Evolutionary conservation across 305 asterid genomes (phyloP).

Genomic region (Galium porrigens): DNA sequence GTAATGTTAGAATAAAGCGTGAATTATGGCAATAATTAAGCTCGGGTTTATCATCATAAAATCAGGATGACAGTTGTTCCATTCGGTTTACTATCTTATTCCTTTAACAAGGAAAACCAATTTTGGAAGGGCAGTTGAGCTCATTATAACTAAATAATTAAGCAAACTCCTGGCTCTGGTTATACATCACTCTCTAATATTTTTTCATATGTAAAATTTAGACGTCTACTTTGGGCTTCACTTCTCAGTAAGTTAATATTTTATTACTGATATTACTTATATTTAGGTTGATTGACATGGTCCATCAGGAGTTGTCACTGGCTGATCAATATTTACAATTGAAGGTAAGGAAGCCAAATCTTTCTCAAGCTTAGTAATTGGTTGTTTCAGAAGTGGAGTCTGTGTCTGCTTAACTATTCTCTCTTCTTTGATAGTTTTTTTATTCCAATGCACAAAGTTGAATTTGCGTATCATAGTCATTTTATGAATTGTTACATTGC

Average conservation of each 20-base stretch:
- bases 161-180: not conserved
- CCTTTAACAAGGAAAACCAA: not conserved
- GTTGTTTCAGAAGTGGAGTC: not conserved
- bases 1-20: not conserved
- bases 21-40: not conserved
- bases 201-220: not conserved
- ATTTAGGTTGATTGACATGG: constrained; percentile 72
- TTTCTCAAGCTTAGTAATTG: constrained; percentile 6
- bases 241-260: not conserved
- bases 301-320: constrained; percentile 81
- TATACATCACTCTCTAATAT: not conserved
- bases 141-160: not conserved
- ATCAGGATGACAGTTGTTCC: not conserved
- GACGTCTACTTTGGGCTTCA: not conserved
- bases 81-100: not conserved
- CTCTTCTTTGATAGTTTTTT: not conserved
- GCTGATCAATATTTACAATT: constrained; percentile 76
- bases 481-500: not conserved
- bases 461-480: not conserved
- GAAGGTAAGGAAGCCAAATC: constrained; percentile 45
- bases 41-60: not conserved
- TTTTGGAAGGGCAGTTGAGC: not conserved
- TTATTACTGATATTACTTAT: constrained; percentile 17
- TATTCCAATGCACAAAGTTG: not conserved
- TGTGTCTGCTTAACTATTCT: not conserved